Base-by-base conservation (phyloP, 441 rosid genomes). In the Geranium incanum region DNA sequence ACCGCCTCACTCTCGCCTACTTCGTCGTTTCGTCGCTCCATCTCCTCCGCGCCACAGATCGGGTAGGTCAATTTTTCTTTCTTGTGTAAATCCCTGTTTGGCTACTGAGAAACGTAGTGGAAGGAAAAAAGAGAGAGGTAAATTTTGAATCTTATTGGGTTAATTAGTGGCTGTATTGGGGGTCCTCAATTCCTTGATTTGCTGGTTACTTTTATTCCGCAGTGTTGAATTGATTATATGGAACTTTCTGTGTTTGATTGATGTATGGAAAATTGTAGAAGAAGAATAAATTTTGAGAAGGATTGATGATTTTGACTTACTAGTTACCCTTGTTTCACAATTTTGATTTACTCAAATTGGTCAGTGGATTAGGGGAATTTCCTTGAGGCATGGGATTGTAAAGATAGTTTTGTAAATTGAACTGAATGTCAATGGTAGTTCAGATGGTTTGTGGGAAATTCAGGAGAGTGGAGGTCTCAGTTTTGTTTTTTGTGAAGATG, bases 1-100 rank as follows among this genome's bases (percentile, higher is more conserved):
- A 88, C 77, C 98, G 81, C 66, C 85, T 95, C 70, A 92, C 97
- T 5, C 93, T 95, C 59, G 93, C 96, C 65, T 86, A 88, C 79
- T 92, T 95, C 79, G 85, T 78, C 63, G 82, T 95, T 85, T 95
- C 96, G 23, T 94, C 95, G 50, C 97, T 95, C 75, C 88, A 84
- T 78, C 79, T 92, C 68, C 86, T 92, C 70, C 75, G 81, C 70
- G 84, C 97, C 76, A 83, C 77, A 60, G 89, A 89, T 68, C 84
- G 80, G 15, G 99, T 90, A 74, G 3, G 73, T 64, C 3, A 28
- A 50, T 0, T 57, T 67, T 6, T 69, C 36, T 62, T 37, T 55
- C 59, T 43, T 60, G 0, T n/a, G 7, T 60, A 7, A 9, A 21
- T 36, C 11, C 15, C 68, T 21, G 52, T 74, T 48, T 6, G 41